Conservation (phyloP, 2,329 filamentous ascomycete genomes). For the Podosphaera fusca region DNA sequence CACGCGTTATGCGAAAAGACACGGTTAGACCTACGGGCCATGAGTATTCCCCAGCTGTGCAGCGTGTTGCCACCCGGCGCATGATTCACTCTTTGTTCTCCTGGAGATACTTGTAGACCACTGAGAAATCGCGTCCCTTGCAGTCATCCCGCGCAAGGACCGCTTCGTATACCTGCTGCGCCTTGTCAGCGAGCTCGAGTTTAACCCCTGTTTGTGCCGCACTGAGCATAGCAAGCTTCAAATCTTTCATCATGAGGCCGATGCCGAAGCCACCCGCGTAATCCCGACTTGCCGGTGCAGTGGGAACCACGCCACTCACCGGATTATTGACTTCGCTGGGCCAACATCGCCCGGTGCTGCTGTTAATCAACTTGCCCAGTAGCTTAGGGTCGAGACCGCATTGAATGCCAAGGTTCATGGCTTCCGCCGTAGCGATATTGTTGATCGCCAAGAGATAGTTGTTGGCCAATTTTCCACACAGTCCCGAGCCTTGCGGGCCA, state of each 20-base stretch:
- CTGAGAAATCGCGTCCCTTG: slow-evolving; percentile 56
- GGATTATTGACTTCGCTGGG: slow-evolving; percentile 91
- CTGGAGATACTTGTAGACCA: slow-evolving; percentile 51
- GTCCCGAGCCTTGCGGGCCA: slow-evolving; percentile 60
- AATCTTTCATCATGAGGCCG: slow-evolving; percentile 58
- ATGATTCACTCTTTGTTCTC: neutral
- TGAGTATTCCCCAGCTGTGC: neutral
- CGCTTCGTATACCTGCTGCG: slow-evolving; percentile 41
- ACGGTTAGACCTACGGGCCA: neutral
- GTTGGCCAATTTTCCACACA: slow-evolving; percentile 86
- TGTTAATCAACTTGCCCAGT: slow-evolving; percentile 72
- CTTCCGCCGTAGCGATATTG: slow-evolving; percentile 45
- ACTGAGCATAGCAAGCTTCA: slow-evolving; percentile 49
- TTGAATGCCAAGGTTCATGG: slow-evolving; percentile 32
- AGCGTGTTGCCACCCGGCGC: too few relatives aligned
- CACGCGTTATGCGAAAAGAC: too few relatives aligned
- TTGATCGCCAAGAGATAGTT: slow-evolving; percentile 90
- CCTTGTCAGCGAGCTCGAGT: slow-evolving; percentile 39
- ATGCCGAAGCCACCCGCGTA: slow-evolving; percentile 62
- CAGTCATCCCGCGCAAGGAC: slow-evolving; percentile 37
- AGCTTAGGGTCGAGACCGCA: slow-evolving; percentile 32
- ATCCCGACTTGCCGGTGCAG: slow-evolving; percentile 50
- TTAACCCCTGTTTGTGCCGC: slow-evolving; percentile 42
- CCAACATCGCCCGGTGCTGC: slow-evolving; percentile 88
- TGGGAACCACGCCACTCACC: slow-evolving; percentile 60